Conservation (phyloP, 305 asterid genomes). For the Andrographis paniculata region DNA sequence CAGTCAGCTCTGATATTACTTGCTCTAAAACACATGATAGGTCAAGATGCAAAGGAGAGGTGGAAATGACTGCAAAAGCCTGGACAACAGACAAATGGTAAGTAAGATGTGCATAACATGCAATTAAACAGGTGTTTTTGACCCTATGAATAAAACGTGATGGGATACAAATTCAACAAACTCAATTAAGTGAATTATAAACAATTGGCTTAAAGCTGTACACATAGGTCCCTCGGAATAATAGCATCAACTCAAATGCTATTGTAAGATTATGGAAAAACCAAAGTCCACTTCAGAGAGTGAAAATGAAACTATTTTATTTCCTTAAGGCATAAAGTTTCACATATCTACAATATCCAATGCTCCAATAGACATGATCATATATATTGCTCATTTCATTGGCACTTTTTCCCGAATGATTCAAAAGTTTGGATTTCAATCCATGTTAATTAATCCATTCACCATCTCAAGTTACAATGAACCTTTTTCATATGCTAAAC, state of each 20-base stretch:
- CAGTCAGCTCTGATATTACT: constrained; percentile 89
- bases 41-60: constrained; percentile 91
- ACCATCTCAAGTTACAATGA: not conserved
- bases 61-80: constrained; percentile 97
- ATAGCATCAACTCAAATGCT: too few relatives aligned
- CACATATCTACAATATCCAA: too few relatives aligned
- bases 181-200: constrained; percentile 11
- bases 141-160: not conserved
- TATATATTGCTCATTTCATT: not conserved
- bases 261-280: constrained; percentile 10
- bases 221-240: constrained; percentile 4
- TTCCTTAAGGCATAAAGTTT: not conserved
- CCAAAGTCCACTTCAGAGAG: not conserved
- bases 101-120: constrained; percentile 9
- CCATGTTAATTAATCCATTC: not conserved
- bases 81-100: constrained; percentile 26
- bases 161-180: constrained; percentile 5
- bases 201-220: constrained; percentile 1
- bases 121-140: constrained; percentile 5
- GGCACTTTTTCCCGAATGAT: not conserved
- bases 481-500: not conserved
- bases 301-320: not conserved
- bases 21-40: constrained; percentile 84
- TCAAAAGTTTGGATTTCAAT: not conserved
- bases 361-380: too few relatives aligned